phyloP scores from a whole-genome alignment of 2,329 filamentous ascomycete species.

The Trichoderma arundinaceum region DNA sequence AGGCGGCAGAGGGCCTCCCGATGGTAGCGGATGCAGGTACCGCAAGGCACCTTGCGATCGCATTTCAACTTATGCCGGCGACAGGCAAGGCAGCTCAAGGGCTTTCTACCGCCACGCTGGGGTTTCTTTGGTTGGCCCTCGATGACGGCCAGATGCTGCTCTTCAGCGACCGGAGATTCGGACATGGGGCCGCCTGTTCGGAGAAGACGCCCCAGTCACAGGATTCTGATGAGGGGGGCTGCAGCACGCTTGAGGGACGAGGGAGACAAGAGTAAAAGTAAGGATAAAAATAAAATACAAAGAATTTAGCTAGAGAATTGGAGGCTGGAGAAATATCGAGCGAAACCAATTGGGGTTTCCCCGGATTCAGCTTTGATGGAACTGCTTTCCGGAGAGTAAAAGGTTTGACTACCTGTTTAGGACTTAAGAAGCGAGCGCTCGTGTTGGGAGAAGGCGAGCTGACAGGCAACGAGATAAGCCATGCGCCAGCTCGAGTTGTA shows the following conservation, averaged over 20 bases:
- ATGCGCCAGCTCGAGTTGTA: neutral
- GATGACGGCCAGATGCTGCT: neutral
- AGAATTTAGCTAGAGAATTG: neutral
- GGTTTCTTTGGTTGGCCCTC: neutral
- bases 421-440: neutral
- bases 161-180: slow-evolving; percentile 20
- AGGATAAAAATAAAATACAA: neutral
- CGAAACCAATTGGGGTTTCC: neutral
- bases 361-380: neutral
- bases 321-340: neutral
- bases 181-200: slow-evolving; percentile 6
- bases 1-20: slow-evolving; percentile 42
- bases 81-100: slow-evolving; percentile 43
- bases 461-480: neutral
- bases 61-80: slow-evolving; percentile 43
- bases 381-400: neutral
- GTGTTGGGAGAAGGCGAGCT: too few species aligned
- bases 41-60: slow-evolving; percentile 42
- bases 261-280: neutral
- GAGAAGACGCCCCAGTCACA: slow-evolving; percentile 1
- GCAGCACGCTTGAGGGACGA: neutral
- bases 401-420: neutral
- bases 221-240: neutral
- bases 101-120: slow-evolving; percentile 30
- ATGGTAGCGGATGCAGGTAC: slow-evolving; percentile 41